Conservation (phyloP, 2,329 filamentous ascomycete species). For the Sphaerulina populicola region DNA sequence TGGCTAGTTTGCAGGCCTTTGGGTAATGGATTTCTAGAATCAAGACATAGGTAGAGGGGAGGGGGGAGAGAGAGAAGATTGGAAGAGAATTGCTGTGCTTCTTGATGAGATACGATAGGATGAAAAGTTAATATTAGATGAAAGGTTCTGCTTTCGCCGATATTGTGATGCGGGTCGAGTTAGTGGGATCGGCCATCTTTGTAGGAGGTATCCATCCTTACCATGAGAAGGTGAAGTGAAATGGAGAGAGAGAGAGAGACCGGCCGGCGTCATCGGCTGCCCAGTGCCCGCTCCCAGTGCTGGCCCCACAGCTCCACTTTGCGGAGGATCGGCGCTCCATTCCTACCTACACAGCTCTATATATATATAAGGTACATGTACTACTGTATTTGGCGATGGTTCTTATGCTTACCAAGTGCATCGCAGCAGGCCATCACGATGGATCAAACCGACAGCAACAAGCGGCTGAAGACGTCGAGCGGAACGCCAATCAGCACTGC, state of each 20-base stretch:
- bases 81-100: no score
- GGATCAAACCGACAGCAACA: constrained; percentile 23
- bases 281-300: no score
- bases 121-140: no score
- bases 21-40: not conserved
- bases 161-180: not conserved
- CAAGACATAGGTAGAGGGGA: not conserved
- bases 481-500: constrained; percentile 23
- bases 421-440: constrained; percentile 7
- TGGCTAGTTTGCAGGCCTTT: not conserved
- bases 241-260: no score
- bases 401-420: not conserved
- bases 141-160: not conserved
- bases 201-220: no score
- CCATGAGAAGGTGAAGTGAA: no score
- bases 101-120: not conserved
- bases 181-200: not conserved
- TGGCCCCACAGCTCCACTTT: not conserved
- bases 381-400: no score
- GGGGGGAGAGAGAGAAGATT: not conserved
- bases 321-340: constrained; percentile 5
- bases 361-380: no score
- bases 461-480: constrained; percentile 26
- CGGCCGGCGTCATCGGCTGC: no score
- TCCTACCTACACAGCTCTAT: not conserved